phyloP scores from a whole-genome alignment of 352 stramenopile genomes.

The Plasmopara muralis region DNA sequence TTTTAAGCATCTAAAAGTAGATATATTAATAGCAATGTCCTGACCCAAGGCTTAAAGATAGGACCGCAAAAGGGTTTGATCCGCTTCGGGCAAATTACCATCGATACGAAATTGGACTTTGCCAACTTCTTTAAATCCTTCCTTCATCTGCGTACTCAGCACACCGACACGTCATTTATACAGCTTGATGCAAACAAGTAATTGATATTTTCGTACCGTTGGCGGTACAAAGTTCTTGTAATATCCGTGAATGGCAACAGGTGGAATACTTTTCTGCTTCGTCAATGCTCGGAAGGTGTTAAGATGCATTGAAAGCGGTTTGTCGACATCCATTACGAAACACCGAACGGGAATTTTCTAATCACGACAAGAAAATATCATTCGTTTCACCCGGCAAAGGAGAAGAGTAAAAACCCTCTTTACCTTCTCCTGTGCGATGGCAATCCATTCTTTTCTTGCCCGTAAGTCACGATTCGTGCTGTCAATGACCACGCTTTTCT shows the following conservation, averaged over 20 bases:
- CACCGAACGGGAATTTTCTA: slow-evolving; percentile 59
- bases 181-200: neutral
- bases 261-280: slow-evolving; percentile 66
- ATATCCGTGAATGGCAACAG: slow-evolving; percentile 84
- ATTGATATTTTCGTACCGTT: slow-evolving; percentile 10
- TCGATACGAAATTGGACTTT: slow-evolving; percentile 61
- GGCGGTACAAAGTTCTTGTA: slow-evolving; percentile 72
- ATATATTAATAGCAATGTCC: slow-evolving; percentile 25
- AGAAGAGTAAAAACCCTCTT: neutral
- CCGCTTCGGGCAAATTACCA: slow-evolving; percentile 24
- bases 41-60: slow-evolving; percentile 41
- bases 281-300: slow-evolving; percentile 79
- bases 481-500: slow-evolving; percentile 80
- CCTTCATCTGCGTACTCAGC: slow-evolving; percentile 30
- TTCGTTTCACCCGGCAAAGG: too few relatives aligned
- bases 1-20: neutral
- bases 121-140: slow-evolving; percentile 71
- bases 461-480: slow-evolving; percentile 74
- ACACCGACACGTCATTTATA: slow-evolving; percentile 1
- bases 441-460: slow-evolving; percentile 63
- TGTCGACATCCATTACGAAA: slow-evolving; percentile 72
- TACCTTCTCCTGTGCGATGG: slow-evolving; percentile 60
- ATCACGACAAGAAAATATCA: neutral
- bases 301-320: slow-evolving; percentile 76
- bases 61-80: slow-evolving; percentile 41